A percentile compares a stretch with the other conserved stretches of the same genome.
Conservation (phyloP, 257 asterid species). For the Forsythia viridissima region DNA sequence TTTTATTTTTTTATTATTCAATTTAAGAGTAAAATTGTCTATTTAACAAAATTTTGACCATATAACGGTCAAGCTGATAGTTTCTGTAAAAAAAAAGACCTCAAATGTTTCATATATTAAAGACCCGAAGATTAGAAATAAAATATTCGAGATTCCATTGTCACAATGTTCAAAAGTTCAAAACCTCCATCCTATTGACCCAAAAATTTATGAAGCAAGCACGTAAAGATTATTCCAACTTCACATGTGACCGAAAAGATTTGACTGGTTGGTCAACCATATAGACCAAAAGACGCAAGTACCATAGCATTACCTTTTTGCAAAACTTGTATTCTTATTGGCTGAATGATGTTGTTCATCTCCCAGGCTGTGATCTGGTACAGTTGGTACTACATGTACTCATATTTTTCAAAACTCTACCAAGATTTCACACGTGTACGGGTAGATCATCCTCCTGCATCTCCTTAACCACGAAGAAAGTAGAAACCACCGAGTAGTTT, state of each 20-base stretch:
- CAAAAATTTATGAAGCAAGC: too few species aligned
- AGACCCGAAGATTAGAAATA: too few species aligned
- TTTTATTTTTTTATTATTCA: too few species aligned
- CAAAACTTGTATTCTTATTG: conserved; percentile 37
- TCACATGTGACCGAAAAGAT: not conserved
- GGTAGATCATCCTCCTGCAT: not conserved
- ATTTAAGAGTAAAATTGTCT: too few species aligned
- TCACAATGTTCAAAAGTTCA: too few species aligned
- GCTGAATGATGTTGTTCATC: conserved; percentile 42
- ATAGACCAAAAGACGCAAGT: not conserved
- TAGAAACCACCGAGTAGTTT: not conserved
- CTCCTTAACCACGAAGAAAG: conserved; percentile 3
- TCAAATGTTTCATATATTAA: too few species aligned
- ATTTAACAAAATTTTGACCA: too few species aligned
- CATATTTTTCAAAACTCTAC: not conserved
- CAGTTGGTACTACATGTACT: not conserved
- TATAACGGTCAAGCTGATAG: too few species aligned
- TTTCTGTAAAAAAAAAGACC: too few species aligned
- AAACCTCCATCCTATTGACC: too few species aligned
- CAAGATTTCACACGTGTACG: not conserved
- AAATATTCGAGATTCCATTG: too few species aligned
- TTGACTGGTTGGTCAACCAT: not conserved
- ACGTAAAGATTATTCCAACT: too few species aligned
- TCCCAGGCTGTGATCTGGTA: not conserved
- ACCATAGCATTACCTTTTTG: not conserved